Conservation (phyloP, 129 eudicot species). For the Flaveria trinervia region DNA sequence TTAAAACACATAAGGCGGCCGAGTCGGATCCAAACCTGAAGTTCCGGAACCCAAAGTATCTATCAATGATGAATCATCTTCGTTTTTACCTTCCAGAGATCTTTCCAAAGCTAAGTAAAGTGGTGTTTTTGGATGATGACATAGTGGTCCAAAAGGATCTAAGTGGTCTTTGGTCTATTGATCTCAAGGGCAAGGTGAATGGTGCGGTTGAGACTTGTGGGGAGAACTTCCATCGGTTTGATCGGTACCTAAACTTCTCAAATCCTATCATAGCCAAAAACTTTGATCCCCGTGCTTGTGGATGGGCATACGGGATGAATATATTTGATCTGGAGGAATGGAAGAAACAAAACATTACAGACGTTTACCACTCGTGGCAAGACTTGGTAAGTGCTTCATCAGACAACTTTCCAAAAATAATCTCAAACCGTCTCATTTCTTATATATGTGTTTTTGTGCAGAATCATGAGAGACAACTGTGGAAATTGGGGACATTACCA, state of each 20-base stretch:
- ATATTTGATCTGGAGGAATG: constrained; percentile 81
- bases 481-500: constrained; percentile 95
- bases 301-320: constrained; percentile 99
- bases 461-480: constrained; percentile 83
- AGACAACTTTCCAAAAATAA: not conserved
- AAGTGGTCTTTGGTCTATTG: constrained; percentile 70
- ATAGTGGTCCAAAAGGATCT: constrained; percentile 90
- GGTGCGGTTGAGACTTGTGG: constrained; percentile 99
- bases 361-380: constrained; percentile 92
- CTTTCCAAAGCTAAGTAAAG: constrained; percentile 84
- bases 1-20: constrained; percentile 60
- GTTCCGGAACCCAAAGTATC: constrained; percentile 89
- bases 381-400: constrained; percentile 56
- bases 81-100: constrained; percentile 93
- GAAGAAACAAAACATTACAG: constrained; percentile 90
- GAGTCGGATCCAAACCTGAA: constrained; percentile 77
- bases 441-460: constrained; percentile 29
- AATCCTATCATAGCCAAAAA: constrained; percentile 77
- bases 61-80: constrained; percentile 94
- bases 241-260: constrained; percentile 86
- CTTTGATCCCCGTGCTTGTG: constrained; percentile 95
- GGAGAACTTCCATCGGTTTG: constrained; percentile 91
- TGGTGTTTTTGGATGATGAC: constrained; percentile 96
- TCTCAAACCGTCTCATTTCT: not conserved
- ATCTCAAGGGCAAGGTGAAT: constrained; percentile 86